Conservation (phyloP, 169 alveolate species). For the Plasmodium fragile region DNA sequence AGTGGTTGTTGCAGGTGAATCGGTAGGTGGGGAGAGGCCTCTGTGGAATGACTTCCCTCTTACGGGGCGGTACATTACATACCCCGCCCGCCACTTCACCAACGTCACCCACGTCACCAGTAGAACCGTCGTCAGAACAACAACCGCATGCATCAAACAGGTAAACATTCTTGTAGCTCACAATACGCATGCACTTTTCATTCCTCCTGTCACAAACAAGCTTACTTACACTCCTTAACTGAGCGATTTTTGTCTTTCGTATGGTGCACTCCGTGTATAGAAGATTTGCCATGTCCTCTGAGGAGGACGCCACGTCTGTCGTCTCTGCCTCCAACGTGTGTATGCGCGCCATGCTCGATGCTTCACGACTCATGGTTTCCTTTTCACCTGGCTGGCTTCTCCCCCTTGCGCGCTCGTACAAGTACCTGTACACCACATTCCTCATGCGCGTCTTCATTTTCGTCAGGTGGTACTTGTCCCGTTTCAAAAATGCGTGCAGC, state of each 20-base stretch:
- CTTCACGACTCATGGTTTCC: not conserved
- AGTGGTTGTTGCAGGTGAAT: conserved; percentile 20
- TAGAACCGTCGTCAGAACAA: not conserved
- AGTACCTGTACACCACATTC: conserved; percentile 29
- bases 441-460: conserved; percentile 28
- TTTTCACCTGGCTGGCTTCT: not conserved
- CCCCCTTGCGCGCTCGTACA: not conserved
- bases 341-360: no score
- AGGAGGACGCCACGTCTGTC: not conserved
- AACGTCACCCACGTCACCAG: not conserved
- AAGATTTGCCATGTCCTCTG: conserved; percentile 5
- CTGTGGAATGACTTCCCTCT: not conserved
- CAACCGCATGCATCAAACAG: conserved; percentile 1
- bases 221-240: conserved; percentile 6
- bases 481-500: conserved; percentile 14
- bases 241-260: not conserved
- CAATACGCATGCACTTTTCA: conserved; percentile 6
- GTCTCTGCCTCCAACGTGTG: not conserved
- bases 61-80: not conserved
- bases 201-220: conserved; percentile 17
- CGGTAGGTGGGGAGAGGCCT: not conserved
- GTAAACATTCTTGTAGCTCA: conserved; percentile 14
- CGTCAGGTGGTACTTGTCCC: conserved; percentile 26
- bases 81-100: no score
- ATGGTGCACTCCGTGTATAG: conserved; percentile 53